Conservation (phyloP, 352 stramenopile genomes). For the Globisporangium alternatum region DNA sequence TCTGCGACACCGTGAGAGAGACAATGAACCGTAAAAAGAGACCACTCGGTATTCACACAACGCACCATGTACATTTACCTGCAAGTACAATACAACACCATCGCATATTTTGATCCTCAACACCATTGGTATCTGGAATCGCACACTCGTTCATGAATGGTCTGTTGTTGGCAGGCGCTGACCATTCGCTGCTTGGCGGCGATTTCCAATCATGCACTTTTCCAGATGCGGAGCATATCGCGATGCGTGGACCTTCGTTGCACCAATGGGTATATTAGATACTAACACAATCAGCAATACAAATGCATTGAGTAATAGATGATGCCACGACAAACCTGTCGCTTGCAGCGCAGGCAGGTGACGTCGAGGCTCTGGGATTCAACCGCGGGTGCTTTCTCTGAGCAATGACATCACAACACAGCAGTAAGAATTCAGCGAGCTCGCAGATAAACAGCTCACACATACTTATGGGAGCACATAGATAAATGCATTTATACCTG, state of each 20-base stretch:
- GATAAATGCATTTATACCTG: constrained; percentile 17
- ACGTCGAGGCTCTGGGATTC: constrained; percentile 60
- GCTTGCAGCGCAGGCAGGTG: constrained; percentile 59
- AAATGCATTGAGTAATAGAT: not conserved
- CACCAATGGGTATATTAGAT: too few relatives aligned
- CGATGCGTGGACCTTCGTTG: constrained; percentile 57
- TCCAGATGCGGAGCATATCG: constrained; percentile 70
- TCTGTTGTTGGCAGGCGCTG: constrained; percentile 11
- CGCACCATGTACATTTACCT: constrained; percentile 7
- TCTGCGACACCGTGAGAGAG: not conserved
- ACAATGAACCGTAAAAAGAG: not conserved
- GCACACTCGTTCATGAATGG: not conserved
- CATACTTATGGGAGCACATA: too few relatives aligned
- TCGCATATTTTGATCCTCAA: not conserved
- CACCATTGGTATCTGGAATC: too few relatives aligned
- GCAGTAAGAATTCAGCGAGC: not conserved
- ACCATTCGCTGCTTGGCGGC: constrained; percentile 30
- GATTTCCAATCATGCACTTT: constrained; percentile 62
- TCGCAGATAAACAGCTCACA: not conserved
- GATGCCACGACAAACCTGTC: constrained; percentile 32
- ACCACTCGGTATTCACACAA: not conserved
- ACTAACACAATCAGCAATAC: too few relatives aligned
- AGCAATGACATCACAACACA: not conserved
- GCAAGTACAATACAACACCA: constrained; percentile 4
- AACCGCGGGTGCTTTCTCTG: constrained; percentile 25